Evolutionary conservation across 352 stramenopile genomes (phyloP), one percentile per base, ranked within the genome.

Genomic region (Phytophthora megakarya): DNA sequence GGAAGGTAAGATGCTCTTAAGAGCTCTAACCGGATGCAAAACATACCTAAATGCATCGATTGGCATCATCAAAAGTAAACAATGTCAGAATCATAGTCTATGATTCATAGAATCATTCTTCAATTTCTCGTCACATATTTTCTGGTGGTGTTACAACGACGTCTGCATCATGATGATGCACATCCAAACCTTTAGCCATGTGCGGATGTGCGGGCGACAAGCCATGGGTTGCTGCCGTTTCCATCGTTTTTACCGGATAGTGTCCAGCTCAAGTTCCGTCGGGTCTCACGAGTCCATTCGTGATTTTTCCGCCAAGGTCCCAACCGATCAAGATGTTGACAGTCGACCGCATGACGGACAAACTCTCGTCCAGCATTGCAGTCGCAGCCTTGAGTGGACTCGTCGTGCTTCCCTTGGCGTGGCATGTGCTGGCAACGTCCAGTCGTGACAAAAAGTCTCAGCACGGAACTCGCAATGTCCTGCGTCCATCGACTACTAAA

Each of bases 281-380:
- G 19, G 23, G 33, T 67, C 26, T 32, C 38, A 38, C 13, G 13
- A 19, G 21, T 19, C 23, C 57, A 67, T 63, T 64, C 30, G 19
- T 1, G 22, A 23, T 62, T 67, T 63, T 42, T 38, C 35, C 21
- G 0, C 23, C 28, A 22, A 44, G 19, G 44, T 42, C 64, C 15
- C 44, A 61, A 61, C 35, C 44, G 23, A 21, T 23, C 22, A 60
- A 55, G 37, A 73, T 73, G 65, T 33, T 73, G 51, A 63, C 61
- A 10, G 21, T 65, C 22, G 60, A 61, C 15, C 47, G 47, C 5
- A 59, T 73, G 47, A 51, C 28, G 26, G 65, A 70, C 48, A 61
- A 50, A 35, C 48, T 73, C 54, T 63, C 61, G 42, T 51, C 35
- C 28, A 62, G 25, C 48, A 32, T 63, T 15, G 48, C 61, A 16